Base-by-base conservation (phyloP, 2,329 filamentous ascomycete species). In the Penicillium sp. region DNA sequence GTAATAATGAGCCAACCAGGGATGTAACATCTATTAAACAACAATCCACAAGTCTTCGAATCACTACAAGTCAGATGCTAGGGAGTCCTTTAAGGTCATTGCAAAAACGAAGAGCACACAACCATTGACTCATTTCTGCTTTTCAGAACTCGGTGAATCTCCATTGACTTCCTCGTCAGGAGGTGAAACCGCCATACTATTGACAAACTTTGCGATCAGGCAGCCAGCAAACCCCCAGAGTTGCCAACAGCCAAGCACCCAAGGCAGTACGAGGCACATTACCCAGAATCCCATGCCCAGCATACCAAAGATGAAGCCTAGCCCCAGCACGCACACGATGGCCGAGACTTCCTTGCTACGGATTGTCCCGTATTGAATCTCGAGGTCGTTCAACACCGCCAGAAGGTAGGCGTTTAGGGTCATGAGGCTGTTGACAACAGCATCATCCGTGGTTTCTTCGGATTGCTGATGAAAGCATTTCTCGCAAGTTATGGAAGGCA, bases 401-500 rank as follows among this genome's bases (percentile, higher is more conserved):
- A 57, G 50, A 5, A 57, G 21, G 26, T 57, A 57, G 1, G 45
- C 26, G 21, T 48, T 48, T 1, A 57, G 26, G 2, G 26, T 43
- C 12, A 53, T 38, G 8, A 57, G 18, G 23, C 55, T 57, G 8
- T 43, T 43, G 16, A 57, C 1, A 1, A 57, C 55, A 4, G 45
- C 55, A 12, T 57, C n/a, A 16, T 48, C 11, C 5, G 42, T 57
- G 4, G 55, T 57, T 12, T 28, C n/a, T 38, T 47, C 49, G 9
- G 55, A 52, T 38, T 57, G 55, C 18, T 23, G 35, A n/a, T 57
- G 55, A 7, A 48, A 16, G 45, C 55, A 57, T 33, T 53, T 16
- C 23, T 57, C 55, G 26, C 55, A 57, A 5, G 47, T 47, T 9
- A 57, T 57, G 3, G 50, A 38, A 20, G 55, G 55, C 20, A 24